Conservation (phyloP, 2,329 filamentous ascomycete species). For the Phialophora macrospora region DNA sequence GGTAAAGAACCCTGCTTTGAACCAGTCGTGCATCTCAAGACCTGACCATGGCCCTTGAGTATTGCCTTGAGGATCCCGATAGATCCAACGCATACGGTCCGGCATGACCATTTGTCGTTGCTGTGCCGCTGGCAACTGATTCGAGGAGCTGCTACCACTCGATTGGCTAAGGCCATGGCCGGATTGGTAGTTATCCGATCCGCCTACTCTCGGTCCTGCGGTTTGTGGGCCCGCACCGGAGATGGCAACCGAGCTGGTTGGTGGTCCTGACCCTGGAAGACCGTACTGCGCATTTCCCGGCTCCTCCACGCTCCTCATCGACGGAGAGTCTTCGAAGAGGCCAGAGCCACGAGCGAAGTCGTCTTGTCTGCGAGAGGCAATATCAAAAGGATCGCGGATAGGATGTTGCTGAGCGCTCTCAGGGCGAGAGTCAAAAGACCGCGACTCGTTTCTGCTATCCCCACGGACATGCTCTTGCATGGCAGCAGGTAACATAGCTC, state of each 20-base stretch:
- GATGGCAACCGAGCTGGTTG: slow-evolving; percentile 25
- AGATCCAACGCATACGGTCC: slow-evolving; percentile 98
- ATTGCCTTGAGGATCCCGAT: slow-evolving; percentile 89
- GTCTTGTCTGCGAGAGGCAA: slow-evolving; percentile 28
- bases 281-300: slow-evolving; percentile 23
- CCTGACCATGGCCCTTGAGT: slow-evolving; percentile 95
- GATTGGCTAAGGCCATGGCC: slow-evolving; percentile 46
- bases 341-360: slow-evolving; percentile 31
- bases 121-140: slow-evolving; percentile 69
- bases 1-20: slow-evolving; percentile 97
- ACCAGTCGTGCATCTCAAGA: slow-evolving; percentile 99
- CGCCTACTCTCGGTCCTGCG: slow-evolving; percentile 21
- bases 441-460: slow-evolving; percentile 49
- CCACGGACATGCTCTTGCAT: slow-evolving; percentile 90
- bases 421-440: slow-evolving; percentile 32
- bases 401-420: slow-evolving; percentile 36
- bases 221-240: slow-evolving; percentile 22
- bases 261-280: slow-evolving; percentile 18
- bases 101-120: slow-evolving; percentile 98
- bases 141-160: slow-evolving; percentile 36
- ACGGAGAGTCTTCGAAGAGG: slow-evolving; percentile 31
- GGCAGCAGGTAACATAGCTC: slow-evolving; percentile 81
- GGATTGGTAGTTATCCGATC: slow-evolving; percentile 35
- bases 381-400: slow-evolving; percentile 36
- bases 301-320: slow-evolving; percentile 32